phyloP scores from a whole-genome alignment of 169 alveolate genomes.

The Plasmodium billcollinsi region DNA sequence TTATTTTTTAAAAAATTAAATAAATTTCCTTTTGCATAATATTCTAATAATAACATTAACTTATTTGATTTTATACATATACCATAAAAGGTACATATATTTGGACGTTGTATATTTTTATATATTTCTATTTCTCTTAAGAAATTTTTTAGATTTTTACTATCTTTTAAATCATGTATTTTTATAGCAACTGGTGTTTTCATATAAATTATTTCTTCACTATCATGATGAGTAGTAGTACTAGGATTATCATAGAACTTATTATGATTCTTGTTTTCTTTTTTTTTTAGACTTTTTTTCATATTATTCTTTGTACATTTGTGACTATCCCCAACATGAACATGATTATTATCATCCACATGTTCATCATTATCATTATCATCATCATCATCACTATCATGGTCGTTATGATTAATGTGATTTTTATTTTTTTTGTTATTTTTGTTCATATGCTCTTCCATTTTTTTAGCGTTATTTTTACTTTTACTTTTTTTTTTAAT shows the following conservation, averaged over 20 bases:
- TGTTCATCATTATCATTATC: neutral
- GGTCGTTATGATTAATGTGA: neutral
- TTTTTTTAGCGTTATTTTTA: neutral
- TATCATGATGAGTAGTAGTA: neutral
- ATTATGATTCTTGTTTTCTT: neutral
- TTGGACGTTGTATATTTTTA: slow-evolving; percentile 49
- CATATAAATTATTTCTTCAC: slow-evolving; percentile 23
- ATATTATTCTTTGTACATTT: no score
- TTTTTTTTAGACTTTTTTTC: neutral
- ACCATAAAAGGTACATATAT: slow-evolving; percentile 73
- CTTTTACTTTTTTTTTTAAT: neutral
- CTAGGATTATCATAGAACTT: no score
- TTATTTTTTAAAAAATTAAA: slow-evolving; percentile 72
- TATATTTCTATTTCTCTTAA: slow-evolving; percentile 76
- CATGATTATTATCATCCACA: no score
- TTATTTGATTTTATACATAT: slow-evolving; percentile 53
- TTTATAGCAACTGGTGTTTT: slow-evolving; percentile 68
- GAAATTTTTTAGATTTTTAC: slow-evolving; percentile 68
- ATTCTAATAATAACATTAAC: slow-evolving; percentile 65
- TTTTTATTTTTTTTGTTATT: neutral
- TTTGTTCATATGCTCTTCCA: neutral
- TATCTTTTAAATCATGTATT: slow-evolving; percentile 65
- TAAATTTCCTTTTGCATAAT: slow-evolving; percentile 65
- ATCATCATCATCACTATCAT: neutral
- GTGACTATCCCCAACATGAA: no score